A percentile compares a stretch with the other conserved stretches of the same genome.
These are phyloP conservation scores for Mucor racemosus DNA, from an alignment of 371 early-diverging fungal genomes.

Conservation along the genomic window DNA sequence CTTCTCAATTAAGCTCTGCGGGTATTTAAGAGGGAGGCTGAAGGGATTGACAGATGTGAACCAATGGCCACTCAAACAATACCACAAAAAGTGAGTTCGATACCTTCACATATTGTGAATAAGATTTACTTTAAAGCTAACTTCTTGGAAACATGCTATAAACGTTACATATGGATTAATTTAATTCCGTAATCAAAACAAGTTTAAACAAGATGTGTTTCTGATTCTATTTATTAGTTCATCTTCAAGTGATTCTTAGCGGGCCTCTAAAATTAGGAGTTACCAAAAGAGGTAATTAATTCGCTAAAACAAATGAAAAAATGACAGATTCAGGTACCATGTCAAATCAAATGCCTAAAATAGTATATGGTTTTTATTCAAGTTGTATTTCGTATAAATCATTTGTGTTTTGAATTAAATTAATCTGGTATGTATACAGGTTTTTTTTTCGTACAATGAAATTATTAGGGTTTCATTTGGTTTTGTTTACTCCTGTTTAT, in stretches of 20 bases:
- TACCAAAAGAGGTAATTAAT: too few relatives aligned
- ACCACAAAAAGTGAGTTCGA: neutral
- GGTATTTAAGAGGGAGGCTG: neutral
- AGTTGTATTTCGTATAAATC: too few relatives aligned
- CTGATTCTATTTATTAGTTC: too few relatives aligned
- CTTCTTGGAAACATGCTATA: too few relatives aligned
- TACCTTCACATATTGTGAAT: neutral
- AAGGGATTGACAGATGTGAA: neutral
- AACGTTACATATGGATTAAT: too few relatives aligned
- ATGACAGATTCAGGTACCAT: constrained; percentile 1
- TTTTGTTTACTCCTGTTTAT: neutral
- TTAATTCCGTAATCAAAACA: too few relatives aligned
- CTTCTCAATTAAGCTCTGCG: neutral
- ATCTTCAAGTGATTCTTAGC: too few relatives aligned
- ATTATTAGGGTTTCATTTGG: neutral
- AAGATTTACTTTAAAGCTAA: too few relatives aligned
- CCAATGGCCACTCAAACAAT: neutral
- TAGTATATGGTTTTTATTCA: neutral
- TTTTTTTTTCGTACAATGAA: neutral
- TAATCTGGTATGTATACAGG: too few relatives aligned
- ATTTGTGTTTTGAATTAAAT: too few relatives aligned
- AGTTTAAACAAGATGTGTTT: too few relatives aligned
- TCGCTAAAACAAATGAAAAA: neutral
- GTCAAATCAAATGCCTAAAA: neutral
- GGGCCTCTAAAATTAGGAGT: too few relatives aligned